Percentiles rank a stretch among this genome's conserved stretches.
These are phyloP conservation scores for Sporisorium iseilematis-ciliati DNA, from an alignment of 1,284 basidiomycete genomes.

Conservation along the genomic window DNA sequence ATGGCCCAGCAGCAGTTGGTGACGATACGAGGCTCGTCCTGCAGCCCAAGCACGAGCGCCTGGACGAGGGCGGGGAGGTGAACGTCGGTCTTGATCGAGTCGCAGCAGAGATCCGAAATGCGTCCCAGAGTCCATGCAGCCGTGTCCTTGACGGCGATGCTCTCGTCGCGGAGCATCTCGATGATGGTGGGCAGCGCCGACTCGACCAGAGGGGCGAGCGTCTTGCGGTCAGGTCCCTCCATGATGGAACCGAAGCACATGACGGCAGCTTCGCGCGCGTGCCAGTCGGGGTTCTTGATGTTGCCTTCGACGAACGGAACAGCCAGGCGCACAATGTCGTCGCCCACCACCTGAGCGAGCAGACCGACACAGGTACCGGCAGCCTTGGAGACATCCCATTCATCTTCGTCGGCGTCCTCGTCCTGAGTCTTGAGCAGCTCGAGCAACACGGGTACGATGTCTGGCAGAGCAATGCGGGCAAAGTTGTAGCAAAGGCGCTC, in stretches of 20 bases:
- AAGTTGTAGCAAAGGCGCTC: slow-evolving; percentile 90
- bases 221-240: slow-evolving; percentile 89
- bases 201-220: slow-evolving; percentile 89
- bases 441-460: slow-evolving; percentile 92
- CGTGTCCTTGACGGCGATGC: slow-evolving; percentile 92
- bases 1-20: slow-evolving; percentile 96
- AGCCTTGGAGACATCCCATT: slow-evolving; percentile 99
- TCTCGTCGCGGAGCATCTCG: slow-evolving; percentile 90
- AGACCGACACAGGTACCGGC: slow-evolving; percentile 92
- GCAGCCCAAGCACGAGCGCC: slow-evolving; percentile 84
- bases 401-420: slow-evolving; percentile 97
- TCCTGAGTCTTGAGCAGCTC: slow-evolving; percentile 90
- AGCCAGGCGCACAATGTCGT: slow-evolving; percentile 89
- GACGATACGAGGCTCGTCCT: slow-evolving; percentile 86
- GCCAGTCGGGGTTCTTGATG: slow-evolving; percentile 92
- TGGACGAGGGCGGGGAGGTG: slow-evolving; percentile 87
- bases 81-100: slow-evolving; percentile 87
- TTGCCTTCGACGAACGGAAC: slow-evolving; percentile 98
- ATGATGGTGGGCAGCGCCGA: slow-evolving; percentile 95
- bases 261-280: slow-evolving; percentile 92
- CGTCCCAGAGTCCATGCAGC: slow-evolving; percentile 97
- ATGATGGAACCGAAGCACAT: slow-evolving; percentile 99
- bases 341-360: slow-evolving; percentile 89
- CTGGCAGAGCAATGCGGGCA: slow-evolving; percentile 91
- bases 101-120: slow-evolving; percentile 90